Conservation (phyloP, 2,329 filamentous ascomycete species). For the Arachnomyces sp. region DNA sequence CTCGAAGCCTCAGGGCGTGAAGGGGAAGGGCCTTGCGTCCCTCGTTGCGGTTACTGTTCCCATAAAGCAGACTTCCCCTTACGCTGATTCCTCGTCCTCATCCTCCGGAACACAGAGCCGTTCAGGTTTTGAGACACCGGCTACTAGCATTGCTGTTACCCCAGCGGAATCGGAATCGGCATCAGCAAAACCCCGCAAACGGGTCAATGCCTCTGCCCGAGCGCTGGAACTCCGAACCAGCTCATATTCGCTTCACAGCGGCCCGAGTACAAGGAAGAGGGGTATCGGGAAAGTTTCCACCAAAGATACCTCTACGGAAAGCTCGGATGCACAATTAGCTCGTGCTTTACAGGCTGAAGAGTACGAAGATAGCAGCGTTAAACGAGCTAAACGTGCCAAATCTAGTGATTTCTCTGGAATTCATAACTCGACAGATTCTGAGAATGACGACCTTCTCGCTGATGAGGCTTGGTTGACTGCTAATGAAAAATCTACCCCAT, state of each 20-base stretch:
- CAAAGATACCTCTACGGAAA: slow-evolving; percentile 25
- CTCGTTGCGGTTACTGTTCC: slow-evolving; percentile 26
- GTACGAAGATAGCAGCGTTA: slow-evolving; percentile 30
- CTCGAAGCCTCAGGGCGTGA: not conserved
- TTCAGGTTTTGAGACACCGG: slow-evolving; percentile 52
- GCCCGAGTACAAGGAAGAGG: slow-evolving; percentile 35
- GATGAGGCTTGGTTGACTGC: not conserved
- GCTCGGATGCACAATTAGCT: slow-evolving; percentile 46
- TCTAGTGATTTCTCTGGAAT: slow-evolving; percentile 11
- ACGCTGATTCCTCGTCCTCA: slow-evolving; percentile 25
- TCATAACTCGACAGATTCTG: slow-evolving; percentile 17
- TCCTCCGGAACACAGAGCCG: slow-evolving; percentile 30
- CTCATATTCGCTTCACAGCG: slow-evolving; percentile 38
- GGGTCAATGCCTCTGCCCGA: slow-evolving; percentile 38
- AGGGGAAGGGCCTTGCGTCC: not conserved
- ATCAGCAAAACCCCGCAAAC: slow-evolving; percentile 14
- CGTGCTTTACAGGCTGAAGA: slow-evolving; percentile 50
- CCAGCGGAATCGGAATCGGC: slow-evolving; percentile 39
- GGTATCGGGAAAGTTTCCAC: slow-evolving; percentile 36
- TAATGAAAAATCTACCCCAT: not conserved
- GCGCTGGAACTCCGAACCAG: slow-evolving; percentile 42
- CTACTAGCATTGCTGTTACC: slow-evolving; percentile 51
- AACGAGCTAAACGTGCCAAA: slow-evolving; percentile 27
- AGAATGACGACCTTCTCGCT: not conserved
- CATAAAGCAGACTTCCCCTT: slow-evolving; percentile 17